Evolutionary conservation across 1,284 basidiomycete genomes (phyloP), one percentile per base, ranked within the genome.

Genomic region (Mycosarcoma maydis): DNA sequence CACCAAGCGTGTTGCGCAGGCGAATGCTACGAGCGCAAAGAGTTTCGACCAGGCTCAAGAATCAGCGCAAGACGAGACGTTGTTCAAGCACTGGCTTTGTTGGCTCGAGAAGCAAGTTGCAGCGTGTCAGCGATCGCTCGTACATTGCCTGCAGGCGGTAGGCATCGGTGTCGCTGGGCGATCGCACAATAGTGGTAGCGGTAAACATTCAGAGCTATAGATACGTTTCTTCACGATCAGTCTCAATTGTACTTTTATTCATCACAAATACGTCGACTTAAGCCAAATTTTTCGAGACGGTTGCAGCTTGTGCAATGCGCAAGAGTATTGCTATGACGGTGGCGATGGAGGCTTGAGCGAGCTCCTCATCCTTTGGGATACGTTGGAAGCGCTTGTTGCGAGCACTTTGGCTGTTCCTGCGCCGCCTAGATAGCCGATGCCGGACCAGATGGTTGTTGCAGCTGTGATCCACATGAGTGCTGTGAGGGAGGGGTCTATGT

Each of bases 401-500:
- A 75, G 40, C 17, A 68, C 51, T 20, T 60, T 61, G 3, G 46
- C 38, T 5, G 61, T 39, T 1, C 70, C 70, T 14, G 54, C 62
- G 6, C 73, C 73, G 30, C 69, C 61, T 1, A 95, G 77, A 77
- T 98, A 98, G 22, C 92, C 92, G 43, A 94, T 75, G 2, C 95
- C 95, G 71, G 92, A 95, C 89, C 90, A 92, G 24, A 97, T 85
- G 0, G 95, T 98, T 4, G 95, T 97, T 3, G 86, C 87, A 0
- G 90, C 93, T 0, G 96, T 93, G 2, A 89, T 85, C 86, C 87
- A 90, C 81, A 94, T 96, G 52, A 34, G 49, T 6, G 30, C 19
- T 23, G 56, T 38, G 30, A 58, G 40, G 84, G 84, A 27, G 84
- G 49, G 48, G 53, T 60, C 65, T 16, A 41, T 44, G 24, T 37